A percentile compares a stretch with the other conserved stretches of the same genome.
phyloP scores from a whole-genome alignment of 305 asterid species.

The Ajuga reptans region DNA sequence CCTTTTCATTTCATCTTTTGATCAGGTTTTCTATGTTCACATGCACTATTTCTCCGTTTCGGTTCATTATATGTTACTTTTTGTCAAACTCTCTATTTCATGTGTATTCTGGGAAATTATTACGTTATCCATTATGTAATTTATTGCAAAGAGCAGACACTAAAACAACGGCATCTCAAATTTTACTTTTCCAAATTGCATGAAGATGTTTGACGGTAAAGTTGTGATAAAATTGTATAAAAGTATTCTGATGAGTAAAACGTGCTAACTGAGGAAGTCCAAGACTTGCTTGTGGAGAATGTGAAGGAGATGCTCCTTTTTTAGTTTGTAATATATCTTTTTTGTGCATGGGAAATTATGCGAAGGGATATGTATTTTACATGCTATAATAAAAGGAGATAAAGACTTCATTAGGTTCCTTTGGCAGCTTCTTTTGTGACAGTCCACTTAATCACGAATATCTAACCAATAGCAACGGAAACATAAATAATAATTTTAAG shows the following conservation, averaged over 20 bases:
- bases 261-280: background rate
- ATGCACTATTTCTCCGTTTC: background rate
- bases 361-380: background rate
- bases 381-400: background rate
- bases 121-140: background rate
- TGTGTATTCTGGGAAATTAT: background rate
- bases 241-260: background rate
- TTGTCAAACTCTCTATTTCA: background rate
- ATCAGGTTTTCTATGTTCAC: constrained; percentile 27
- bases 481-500: too few species aligned
- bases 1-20: constrained; percentile 34
- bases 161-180: background rate
- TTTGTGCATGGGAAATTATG: background rate
- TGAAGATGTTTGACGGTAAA: background rate
- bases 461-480: too few species aligned
- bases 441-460: too few species aligned
- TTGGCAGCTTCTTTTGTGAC: background rate
- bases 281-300: background rate
- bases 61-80: background rate
- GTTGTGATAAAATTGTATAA: background rate
- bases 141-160: background rate
- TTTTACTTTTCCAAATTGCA: background rate
- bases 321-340: background rate
- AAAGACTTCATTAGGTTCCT: background rate
- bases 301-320: background rate